Evolutionary conservation across 1,284 basidiomycete genomes (phyloP).

Genomic region (Ganoderma sp.): DNA sequence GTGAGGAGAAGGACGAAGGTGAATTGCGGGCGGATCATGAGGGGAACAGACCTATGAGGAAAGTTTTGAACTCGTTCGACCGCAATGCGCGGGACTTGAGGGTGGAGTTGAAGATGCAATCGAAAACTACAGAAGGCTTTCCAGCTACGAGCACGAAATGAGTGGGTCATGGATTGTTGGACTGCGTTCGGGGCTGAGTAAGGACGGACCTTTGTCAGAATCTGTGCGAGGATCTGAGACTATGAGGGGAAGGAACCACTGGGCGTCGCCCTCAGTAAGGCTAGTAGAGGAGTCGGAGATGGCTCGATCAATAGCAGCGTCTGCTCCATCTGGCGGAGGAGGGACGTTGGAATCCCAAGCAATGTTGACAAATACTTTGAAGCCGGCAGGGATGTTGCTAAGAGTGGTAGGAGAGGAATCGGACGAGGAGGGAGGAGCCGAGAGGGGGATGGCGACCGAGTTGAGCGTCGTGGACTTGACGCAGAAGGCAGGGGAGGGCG

Average conservation of each 20-base stretch:
- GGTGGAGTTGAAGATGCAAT: conserved; percentile 65
- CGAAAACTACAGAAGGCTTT: conserved; percentile 69
- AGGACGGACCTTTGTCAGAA: conserved; percentile 67
- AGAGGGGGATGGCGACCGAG: conserved; percentile 45
- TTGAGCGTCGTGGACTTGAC: conserved; percentile 57
- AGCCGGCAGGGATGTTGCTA: conserved; percentile 48
- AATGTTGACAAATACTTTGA: conserved; percentile 76
- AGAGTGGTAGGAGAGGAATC: conserved; percentile 37
- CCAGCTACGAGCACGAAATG: conserved; percentile 54
- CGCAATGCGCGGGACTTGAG: conserved; percentile 62
- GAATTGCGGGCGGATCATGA: not conserved
- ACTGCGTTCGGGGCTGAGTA: not conserved
- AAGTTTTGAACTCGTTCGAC: conserved; percentile 68
- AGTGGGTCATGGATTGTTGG: not conserved
- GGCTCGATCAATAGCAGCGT: conserved; percentile 60
- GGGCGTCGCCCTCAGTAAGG: conserved; percentile 42
- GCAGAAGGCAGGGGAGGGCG: conserved; percentile 65
- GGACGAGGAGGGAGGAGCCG: conserved; percentile 33
- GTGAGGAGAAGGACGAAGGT: conserved; percentile 26
- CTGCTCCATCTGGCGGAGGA: conserved; percentile 61
- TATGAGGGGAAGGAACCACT: conserved; percentile 73
- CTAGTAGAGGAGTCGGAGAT: conserved; percentile 41
- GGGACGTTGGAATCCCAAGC: conserved; percentile 71
- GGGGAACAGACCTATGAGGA: conserved; percentile 60
- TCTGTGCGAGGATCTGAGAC: conserved; percentile 68